Evolutionary conservation across 2,329 filamentous ascomycete genomes (phyloP).

Genomic region (Ophiostoma fasciatum): DNA sequence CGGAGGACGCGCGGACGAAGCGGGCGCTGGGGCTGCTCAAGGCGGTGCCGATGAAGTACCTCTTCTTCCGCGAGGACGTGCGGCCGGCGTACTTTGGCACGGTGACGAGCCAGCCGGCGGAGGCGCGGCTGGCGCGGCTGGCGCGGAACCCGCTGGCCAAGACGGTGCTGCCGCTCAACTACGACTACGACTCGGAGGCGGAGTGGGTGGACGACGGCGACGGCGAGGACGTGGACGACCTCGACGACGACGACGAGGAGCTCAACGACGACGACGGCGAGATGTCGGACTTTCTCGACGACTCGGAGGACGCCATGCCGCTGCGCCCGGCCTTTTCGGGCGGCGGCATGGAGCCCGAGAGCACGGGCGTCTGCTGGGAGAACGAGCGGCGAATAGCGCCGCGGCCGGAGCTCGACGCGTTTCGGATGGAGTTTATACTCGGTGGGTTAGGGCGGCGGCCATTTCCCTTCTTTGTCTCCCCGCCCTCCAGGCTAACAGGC

Average conservation of each 20-base stretch:
- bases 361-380: slow-evolving; percentile 76
- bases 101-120: slow-evolving; percentile 43
- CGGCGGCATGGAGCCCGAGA: slow-evolving; percentile 60
- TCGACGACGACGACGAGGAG: slow-evolving; percentile 56
- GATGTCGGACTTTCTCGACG: slow-evolving; percentile 81
- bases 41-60: slow-evolving; percentile 45
- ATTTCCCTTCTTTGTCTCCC: background rate
- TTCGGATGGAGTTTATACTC: slow-evolving; percentile 61
- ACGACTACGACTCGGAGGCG: slow-evolving; percentile 75
- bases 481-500: background rate
- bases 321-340: slow-evolving; percentile 45
- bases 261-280: slow-evolving; percentile 57
- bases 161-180: slow-evolving; percentile 48
- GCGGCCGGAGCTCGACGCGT: slow-evolving; percentile 38
- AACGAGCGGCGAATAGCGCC: slow-evolving; percentile 32
- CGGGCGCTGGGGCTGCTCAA: slow-evolving; percentile 27
- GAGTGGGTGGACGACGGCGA: slow-evolving; percentile 70
- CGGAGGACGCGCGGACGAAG: slow-evolving; percentile 23
- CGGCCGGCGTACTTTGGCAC: slow-evolving; percentile 61
- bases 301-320: slow-evolving; percentile 55
- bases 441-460: too few species aligned
- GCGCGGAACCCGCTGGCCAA: slow-evolving; percentile 39
- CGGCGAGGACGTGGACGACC: slow-evolving; percentile 53
- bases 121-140: slow-evolving; percentile 33
- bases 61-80: slow-evolving; percentile 49